Evolutionary conservation across 2,329 filamentous ascomycete genomes (phyloP).

Genomic region (Thielaviopsis ethacetica): DNA sequence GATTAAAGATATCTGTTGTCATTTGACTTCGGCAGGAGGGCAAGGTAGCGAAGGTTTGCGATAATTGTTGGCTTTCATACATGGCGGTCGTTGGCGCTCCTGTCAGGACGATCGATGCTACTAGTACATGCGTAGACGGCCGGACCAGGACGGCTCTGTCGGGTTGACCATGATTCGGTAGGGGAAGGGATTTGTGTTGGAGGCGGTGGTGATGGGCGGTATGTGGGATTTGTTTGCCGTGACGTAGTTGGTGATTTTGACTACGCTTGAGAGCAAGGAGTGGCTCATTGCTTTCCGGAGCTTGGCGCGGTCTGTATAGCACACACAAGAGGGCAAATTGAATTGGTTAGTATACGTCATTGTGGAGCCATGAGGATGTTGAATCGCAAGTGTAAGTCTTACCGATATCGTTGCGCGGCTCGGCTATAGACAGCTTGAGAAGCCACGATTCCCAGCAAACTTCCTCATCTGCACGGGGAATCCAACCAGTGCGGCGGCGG

Average conservation of each 20-base stretch:
- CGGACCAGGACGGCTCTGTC: slow-evolving; percentile 60
- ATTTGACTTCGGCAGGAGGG: neutral
- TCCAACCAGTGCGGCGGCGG: slow-evolving; percentile 64
- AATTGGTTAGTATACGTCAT: neutral
- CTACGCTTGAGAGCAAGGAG: slow-evolving; percentile 67
- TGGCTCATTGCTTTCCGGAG: slow-evolving; percentile 83
- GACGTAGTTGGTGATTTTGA: slow-evolving; percentile 79
- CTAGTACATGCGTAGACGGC: slow-evolving; percentile 12
- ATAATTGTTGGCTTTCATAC: too few species aligned
- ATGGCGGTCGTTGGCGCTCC: neutral
- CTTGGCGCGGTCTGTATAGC: slow-evolving; percentile 56
- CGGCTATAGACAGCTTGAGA: slow-evolving; percentile 81
- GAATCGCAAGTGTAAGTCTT: slow-evolving; percentile 19
- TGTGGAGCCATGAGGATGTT: neutral
- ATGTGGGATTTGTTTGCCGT: slow-evolving; percentile 91
- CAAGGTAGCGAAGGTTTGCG: neutral
- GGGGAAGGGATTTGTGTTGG: slow-evolving; percentile 84
- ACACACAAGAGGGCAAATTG: too few species aligned
- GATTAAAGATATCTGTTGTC: too few species aligned
- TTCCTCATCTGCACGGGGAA: slow-evolving; percentile 73
- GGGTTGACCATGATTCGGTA: slow-evolving; percentile 86
- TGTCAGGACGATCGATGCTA: neutral
- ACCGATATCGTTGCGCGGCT: slow-evolving; percentile 79
- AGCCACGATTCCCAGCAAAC: slow-evolving; percentile 97
- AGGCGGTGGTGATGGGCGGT: slow-evolving; percentile 76